Evolutionary conservation across 805 yeast genomes (phyloP), one percentile per base, ranked within the genome.

Genomic region (Lipomyces starkeyi): DNA sequence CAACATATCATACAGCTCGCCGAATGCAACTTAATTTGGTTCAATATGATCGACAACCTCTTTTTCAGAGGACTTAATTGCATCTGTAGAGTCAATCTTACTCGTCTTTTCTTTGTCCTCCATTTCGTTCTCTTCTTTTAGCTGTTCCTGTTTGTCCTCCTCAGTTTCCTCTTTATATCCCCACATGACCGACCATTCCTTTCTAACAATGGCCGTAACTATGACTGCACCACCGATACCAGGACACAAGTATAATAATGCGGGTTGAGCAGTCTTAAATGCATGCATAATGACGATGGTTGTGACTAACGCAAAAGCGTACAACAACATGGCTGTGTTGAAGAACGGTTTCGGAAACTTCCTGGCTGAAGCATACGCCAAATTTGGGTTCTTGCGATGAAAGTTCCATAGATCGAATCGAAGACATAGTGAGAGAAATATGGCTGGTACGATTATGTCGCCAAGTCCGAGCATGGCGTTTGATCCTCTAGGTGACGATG

Each of bases 171-270:
- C 72, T 35, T 62, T 69, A 29, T 69, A 69, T 6, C 49, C 59
- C 66, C 67, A 68, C 57, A 69, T 32, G 20, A 64, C 40, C 17
- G 58, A 6, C 64, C 65, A 63, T 34, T 69, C 72, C 3, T 61
- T 59, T 17, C 58, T 22, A 13, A 55, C 43, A 7, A 59, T 17
- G 13, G 71, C 70, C 8, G 66, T 61, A n/a, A 59, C 63, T 0
- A 47, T 54, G 7, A 59, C 68, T 7, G 72, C 71, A 8, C 71
- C 68, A 22, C 69, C 72, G 37, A 69, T 69, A 4, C 67, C 73
- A 3, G 93, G 93, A 3, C 87, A 87, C 32, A 89, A 76, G 74
- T 88, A 89, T 22, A 89, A 74, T 69, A 89, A 78, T 0, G 92
- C 92, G 0, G 93, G 93, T 76, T 88, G 93, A 0, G 87, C 91